Evolutionary conservation across 495 filamentous ascomycete species (phyloP), one percentile per base, ranked within the genome.

Genomic region (Beverwykella pulmonaria): DNA sequence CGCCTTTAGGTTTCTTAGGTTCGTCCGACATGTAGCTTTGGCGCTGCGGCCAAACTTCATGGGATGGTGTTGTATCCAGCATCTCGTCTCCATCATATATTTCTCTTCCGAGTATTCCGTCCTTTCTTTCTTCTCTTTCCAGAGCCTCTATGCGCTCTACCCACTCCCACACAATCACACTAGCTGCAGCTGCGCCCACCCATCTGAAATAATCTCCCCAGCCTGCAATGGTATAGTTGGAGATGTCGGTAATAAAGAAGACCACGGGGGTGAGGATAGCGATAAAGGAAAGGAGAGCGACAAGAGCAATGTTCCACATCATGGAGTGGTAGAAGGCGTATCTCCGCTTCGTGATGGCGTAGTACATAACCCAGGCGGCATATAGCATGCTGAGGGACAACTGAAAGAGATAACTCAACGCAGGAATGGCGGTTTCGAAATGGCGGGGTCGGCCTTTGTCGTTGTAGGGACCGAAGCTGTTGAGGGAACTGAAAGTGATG

Each of bases 141-240:
- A 98, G 78, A 0, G 92, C 92, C 75, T 98, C 94, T 57, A 98
- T 98, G n/a, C 95, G 84, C 75, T 98, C 94, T 19, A 98, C 94
- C 94, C 94, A 98, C 76, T 98, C 94, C 94, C 94, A 98, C 0
- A 98, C 94, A 17, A 98, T 90, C 20, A 97, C 94, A 78, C 92
- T 97, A 8, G 94, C 95, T 1, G 92, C 92, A 0, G 93, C 92
- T 0, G 95, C 94, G 30, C 94, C 95, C 47, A 98, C 95, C 94
- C 95, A 98, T 70, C 94, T 82, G 55, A 98, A 92, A 72, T 97
- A 98, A 66, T 95, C 94, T 70, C 94, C 95, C 94, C 94, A 98
- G 17, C 92, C 92, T 27, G 91, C 91, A 52, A 97, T 87, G 50
- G 90, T 86, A 10, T 91, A 88, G 69, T 93, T 88, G 14, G 90